Evolutionary conservation across 2,329 filamentous ascomycete species (phyloP), one percentile per base, ranked within the genome.

Genomic region (Cercospora sp.): DNA sequence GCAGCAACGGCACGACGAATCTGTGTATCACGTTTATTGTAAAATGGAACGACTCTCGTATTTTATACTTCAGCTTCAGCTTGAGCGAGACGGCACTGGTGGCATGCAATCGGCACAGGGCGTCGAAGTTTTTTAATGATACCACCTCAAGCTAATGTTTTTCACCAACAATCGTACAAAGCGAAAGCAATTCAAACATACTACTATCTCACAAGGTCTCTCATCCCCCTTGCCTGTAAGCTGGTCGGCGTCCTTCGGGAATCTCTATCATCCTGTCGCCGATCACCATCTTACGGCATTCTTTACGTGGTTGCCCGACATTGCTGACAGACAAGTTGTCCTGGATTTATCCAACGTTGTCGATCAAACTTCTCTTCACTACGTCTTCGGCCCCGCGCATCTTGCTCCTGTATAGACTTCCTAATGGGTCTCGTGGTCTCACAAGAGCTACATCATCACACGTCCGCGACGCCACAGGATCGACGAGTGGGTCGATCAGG

Each of bases 1-100:
- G 45, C 42, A 53, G 36, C 53, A 60, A 59, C 63, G 57, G 53
- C 20, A 65, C 57, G 33, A 65, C 28, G 51, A n/a, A 57, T 23
- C 33, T 36, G 58, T 51, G 55, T 60, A 60, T 33, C 28, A 31
- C 30, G 18, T 31, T 33, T 18, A 51, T 28, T 65, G 55, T 60
- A 65, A 53, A 60, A 36, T 31, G 33, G 18, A 60, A 65, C 55
- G 57, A 65, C 55, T 65, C 63, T 65, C 63, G 63, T 65, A 65
- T 60, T 60, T 33, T 36, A 45, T 59, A 16, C 26, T 61, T 45
- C 18, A 30, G n/a, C 13, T 60, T 13, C 30, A 33, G 26, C 16
- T 26, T 18, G n/a, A 36, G 63, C 57, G 63, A 53, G 28, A 60
- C 28, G 28, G 53, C 63, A 48, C 33, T 59, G 62, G 51, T 64